Evolutionary conservation across 805 yeast species (phyloP).

Genomic region (Saturnispora hagleri): DNA sequence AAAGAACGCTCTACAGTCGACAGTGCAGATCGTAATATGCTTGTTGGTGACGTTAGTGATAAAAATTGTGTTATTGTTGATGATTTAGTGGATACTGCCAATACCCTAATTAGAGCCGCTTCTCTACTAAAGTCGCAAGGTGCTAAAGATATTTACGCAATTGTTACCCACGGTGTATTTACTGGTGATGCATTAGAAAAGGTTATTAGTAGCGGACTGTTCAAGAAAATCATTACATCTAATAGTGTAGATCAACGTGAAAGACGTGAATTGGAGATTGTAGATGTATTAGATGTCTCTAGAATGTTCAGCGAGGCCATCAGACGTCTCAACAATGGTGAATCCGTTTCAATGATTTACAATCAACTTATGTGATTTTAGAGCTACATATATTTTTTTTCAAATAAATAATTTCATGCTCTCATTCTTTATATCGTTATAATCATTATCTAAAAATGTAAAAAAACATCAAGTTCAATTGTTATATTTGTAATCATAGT

Average conservation of each 20-base stretch:
- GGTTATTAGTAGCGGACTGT: slow-evolving; percentile 47
- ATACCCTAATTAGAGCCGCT: slow-evolving; percentile 89
- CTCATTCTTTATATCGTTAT: neutral
- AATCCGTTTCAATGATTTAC: slow-evolving; percentile 85
- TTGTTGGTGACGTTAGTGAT: slow-evolving; percentile 89
- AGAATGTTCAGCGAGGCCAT: slow-evolving; percentile 89
- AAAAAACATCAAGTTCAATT: neutral
- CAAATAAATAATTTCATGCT: neutral
- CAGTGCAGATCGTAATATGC: slow-evolving; percentile 58
- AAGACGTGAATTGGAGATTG: slow-evolving; percentile 39
- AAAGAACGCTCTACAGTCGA: slow-evolving; percentile 61
- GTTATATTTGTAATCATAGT: neutral
- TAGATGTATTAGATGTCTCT: slow-evolving; percentile 77
- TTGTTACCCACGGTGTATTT: slow-evolving; percentile 88
- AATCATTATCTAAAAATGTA: neutral
- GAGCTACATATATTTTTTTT: neutral
- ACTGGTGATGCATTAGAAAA: slow-evolving; percentile 83
- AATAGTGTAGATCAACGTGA: slow-evolving; percentile 82
- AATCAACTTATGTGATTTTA: slow-evolving; percentile 60
- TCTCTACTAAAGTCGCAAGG: slow-evolving; percentile 88
- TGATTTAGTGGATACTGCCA: slow-evolving; percentile 89
- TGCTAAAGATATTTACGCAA: slow-evolving; percentile 74
- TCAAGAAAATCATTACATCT: slow-evolving; percentile 82
- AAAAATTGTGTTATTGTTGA: slow-evolving; percentile 86
- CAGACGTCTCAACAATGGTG: slow-evolving; percentile 94